Evolutionary conservation across 495 filamentous ascomycete genomes (phyloP).

Genomic region (Tetracladium setigerum): DNA sequence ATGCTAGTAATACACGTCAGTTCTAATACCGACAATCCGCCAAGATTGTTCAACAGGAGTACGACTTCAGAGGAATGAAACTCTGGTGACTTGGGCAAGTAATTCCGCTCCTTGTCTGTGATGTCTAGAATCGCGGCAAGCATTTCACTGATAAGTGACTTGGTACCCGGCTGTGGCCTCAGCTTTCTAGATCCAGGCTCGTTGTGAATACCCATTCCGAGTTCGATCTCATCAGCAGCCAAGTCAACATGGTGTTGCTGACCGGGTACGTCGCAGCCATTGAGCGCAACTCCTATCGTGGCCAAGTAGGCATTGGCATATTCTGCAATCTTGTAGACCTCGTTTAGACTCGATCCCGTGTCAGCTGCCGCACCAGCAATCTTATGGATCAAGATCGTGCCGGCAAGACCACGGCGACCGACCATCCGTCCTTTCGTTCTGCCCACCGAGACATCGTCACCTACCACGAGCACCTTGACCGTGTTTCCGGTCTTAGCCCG

Average conservation of each 20-base stretch:
- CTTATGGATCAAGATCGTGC: conserved; percentile 23
- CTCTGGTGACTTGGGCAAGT: too few species aligned
- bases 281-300: conserved; percentile 51
- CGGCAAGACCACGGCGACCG: conserved; percentile 50
- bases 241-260: conserved; percentile 46
- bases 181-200: too few species aligned
- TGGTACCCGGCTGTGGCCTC: too few species aligned
- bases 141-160: too few species aligned
- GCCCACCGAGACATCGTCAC: conserved; percentile 56
- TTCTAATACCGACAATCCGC: conserved; percentile 54
- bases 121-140: too few species aligned
- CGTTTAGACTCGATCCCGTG: conserved; percentile 37
- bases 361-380: conserved; percentile 12
- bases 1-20: conserved; percentile 44
- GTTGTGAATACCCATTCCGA: conserved; percentile 57
- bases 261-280: conserved; percentile 58
- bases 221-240: conserved; percentile 38
- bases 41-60: conserved; percentile 55
- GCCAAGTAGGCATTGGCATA: conserved; percentile 46
- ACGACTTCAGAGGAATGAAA: too few species aligned
- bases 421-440: conserved; percentile 44
- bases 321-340: conserved; percentile 47
- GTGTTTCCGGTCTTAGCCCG: conserved; percentile 49
- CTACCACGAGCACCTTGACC: conserved; percentile 40
- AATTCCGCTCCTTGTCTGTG: too few species aligned